A percentile compares a stretch with the other conserved stretches of the same genome.
Evolutionary conservation across 2,329 filamentous ascomycete species (phyloP).

Genomic region (Madurella fahalii): DNA sequence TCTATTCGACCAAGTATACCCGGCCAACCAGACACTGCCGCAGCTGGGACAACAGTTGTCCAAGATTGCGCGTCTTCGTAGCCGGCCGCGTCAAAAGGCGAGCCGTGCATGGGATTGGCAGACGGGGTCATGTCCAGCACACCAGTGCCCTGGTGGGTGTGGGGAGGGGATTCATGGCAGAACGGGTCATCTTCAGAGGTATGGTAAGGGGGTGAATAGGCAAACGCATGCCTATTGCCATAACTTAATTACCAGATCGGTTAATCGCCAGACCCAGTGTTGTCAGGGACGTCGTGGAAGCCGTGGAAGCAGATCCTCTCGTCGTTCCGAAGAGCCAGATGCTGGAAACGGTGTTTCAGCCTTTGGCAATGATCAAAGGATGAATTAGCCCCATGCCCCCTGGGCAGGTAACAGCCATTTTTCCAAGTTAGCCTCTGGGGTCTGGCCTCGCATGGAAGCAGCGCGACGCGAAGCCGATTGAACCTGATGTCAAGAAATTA

Average conservation of each 20-base stretch:
- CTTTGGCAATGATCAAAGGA: conserved; percentile 31
- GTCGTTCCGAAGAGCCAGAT: conserved; percentile 27
- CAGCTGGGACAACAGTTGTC: too few species aligned
- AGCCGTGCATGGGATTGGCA: too few species aligned
- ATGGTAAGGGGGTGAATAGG: conserved; percentile 12
- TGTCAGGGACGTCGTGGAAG: conserved; percentile 19
- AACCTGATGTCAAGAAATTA: conserved; percentile 3
- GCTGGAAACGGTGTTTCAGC: conserved; percentile 30
- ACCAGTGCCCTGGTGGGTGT: too few species aligned
- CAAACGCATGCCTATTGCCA: conserved; percentile 22
- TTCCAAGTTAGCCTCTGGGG: conserved; percentile 29
- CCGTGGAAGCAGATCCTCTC: conserved; percentile 25
- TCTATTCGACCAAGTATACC: conserved; percentile 13
- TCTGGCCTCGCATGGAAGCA: conserved; percentile 19
- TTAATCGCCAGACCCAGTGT: conserved; percentile 24
- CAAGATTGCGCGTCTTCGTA: neutral
- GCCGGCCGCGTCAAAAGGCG: neutral
- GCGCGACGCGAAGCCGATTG: conserved; percentile 16
- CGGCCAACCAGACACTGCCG: conserved; percentile 14
- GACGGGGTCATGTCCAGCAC: too few species aligned
- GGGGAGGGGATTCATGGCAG: conserved; percentile 15
- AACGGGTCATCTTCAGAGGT: conserved; percentile 15
- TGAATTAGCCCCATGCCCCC: conserved; percentile 28
- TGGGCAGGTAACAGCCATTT: conserved; percentile 24
- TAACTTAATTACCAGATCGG: conserved; percentile 25